Evolutionary conservation across 2,329 filamentous ascomycete species (phyloP).

Genomic region (Aureobasidium pullulans): DNA sequence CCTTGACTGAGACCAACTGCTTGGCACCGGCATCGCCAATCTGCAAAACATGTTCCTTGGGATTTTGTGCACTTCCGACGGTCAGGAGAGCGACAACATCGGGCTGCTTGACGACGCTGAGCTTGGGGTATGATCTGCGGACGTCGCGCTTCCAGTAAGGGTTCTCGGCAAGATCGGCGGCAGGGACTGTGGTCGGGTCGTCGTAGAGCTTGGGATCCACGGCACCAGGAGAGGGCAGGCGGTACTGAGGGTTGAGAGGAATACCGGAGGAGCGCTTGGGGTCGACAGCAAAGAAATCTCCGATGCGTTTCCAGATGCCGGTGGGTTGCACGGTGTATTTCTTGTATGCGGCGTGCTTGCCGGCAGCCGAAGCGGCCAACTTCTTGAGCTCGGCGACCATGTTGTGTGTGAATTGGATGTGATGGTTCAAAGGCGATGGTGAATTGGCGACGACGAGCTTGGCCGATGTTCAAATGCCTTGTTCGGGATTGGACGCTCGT

Average conservation of each 20-base stretch:
- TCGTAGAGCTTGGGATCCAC: constrained; percentile 65
- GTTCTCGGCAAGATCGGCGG: constrained; percentile 82
- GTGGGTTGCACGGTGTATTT: constrained; percentile 93
- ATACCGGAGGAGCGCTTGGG: constrained; percentile 84
- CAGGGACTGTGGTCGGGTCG: constrained; percentile 77
- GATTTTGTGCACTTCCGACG: constrained; percentile 72
- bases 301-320: constrained; percentile 81
- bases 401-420: constrained; percentile 1
- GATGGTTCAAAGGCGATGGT: neutral
- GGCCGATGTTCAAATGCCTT: constrained; percentile 8
- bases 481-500: constrained; percentile 4
- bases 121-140: constrained; percentile 72
- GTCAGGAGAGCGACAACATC: constrained; percentile 79
- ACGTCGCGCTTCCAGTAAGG: constrained; percentile 93
- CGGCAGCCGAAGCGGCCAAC: constrained; percentile 17
- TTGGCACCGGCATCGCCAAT: constrained; percentile 66
- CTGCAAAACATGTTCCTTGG: constrained; percentile 69
- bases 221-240: constrained; percentile 72
- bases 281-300: constrained; percentile 71
- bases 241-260: constrained; percentile 87
- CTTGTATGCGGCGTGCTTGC: constrained; percentile 40
- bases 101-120: constrained; percentile 72
- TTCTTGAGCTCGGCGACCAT: constrained; percentile 18
- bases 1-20: constrained; percentile 67
- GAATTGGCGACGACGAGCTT: constrained; percentile 4